phyloP scores from a whole-genome alignment of 345 rosid species.

The Citrus mangshanensis region DNA sequence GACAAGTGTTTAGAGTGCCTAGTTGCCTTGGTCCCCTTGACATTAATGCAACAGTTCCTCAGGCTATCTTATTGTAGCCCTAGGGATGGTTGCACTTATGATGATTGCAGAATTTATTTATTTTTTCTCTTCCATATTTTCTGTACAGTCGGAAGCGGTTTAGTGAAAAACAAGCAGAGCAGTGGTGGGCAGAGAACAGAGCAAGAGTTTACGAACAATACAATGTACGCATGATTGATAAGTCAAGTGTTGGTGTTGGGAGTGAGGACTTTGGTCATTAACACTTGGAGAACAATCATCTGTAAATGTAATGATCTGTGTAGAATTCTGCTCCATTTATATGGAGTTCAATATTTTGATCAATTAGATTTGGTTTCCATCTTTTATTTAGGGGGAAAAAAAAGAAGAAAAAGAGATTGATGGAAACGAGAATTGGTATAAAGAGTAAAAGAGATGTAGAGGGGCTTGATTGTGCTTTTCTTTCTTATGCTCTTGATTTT shows the following conservation, averaged over 20 bases:
- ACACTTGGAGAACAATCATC: conserved; percentile 19
- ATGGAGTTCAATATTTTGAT: conserved; percentile 23
- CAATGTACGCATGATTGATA: conserved; percentile 80
- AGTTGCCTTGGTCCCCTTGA: not conserved
- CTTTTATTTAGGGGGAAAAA: not conserved
- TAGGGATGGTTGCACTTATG: not conserved
- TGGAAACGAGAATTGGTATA: conserved; percentile 24
- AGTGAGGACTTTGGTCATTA: conserved; percentile 70
- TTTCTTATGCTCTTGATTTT: not conserved
- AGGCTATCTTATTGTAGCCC: not conserved
- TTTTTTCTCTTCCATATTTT: not conserved
- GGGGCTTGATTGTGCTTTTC: conserved; percentile 26
- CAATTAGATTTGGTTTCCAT: conserved; percentile 27
- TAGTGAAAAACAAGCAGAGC: conserved; percentile 93
- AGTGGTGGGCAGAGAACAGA: conserved; percentile 97
- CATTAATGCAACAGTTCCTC: not conserved
- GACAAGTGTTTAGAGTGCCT: not conserved
- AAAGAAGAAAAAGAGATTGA: not conserved
- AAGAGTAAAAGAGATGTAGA: conserved; percentile 2
- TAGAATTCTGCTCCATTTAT: conserved; percentile 22
- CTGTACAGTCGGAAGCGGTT: conserved; percentile 83
- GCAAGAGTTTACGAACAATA: conserved; percentile 81
- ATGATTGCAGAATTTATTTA: not conserved
- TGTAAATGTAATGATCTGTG: conserved; percentile 31
- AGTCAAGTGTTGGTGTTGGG: conserved; percentile 74